Conservation (phyloP, 352 stramenopile genomes). For the Phytophthora pini region DNA sequence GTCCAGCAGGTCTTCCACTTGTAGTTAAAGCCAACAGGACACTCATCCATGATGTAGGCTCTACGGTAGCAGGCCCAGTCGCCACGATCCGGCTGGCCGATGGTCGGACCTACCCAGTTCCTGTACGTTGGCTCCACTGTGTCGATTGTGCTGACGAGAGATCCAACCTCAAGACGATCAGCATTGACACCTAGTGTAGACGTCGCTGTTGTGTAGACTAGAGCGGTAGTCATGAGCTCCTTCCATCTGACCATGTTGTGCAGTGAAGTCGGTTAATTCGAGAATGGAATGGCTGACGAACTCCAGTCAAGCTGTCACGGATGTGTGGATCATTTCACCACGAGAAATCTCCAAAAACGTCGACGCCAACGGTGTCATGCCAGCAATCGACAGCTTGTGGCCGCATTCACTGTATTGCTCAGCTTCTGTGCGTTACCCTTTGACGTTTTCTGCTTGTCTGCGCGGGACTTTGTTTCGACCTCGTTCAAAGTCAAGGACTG, state of each 20-base stretch:
- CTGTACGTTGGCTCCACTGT: slow-evolving; percentile 19
- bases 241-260: not conserved
- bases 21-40: slow-evolving; percentile 31
- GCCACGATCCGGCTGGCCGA: slow-evolving; percentile 18
- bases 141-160: slow-evolving; percentile 14
- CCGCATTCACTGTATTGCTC: not conserved
- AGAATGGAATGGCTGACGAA: not conserved
- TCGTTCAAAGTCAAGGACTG: slow-evolving; percentile 6
- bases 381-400: not conserved
- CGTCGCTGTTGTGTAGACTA: too few relatives aligned
- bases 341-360: not conserved
- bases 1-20: slow-evolving; percentile 52
- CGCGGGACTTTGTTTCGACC: slow-evolving; percentile 7
- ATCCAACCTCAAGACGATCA: not conserved
- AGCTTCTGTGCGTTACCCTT: not conserved
- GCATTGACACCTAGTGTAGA: not conserved
- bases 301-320: too few relatives aligned
- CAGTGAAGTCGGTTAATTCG: not conserved
- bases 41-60: slow-evolving; percentile 26
- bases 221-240: too few relatives aligned
- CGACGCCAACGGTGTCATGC: not conserved
- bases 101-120: slow-evolving; percentile 34
- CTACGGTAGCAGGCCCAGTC: slow-evolving; percentile 29
- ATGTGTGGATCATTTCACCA: not conserved
- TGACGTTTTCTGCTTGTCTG: not conserved